Conservation (phyloP, 352 stramenopile species). For the Phytophthora citricola region DNA sequence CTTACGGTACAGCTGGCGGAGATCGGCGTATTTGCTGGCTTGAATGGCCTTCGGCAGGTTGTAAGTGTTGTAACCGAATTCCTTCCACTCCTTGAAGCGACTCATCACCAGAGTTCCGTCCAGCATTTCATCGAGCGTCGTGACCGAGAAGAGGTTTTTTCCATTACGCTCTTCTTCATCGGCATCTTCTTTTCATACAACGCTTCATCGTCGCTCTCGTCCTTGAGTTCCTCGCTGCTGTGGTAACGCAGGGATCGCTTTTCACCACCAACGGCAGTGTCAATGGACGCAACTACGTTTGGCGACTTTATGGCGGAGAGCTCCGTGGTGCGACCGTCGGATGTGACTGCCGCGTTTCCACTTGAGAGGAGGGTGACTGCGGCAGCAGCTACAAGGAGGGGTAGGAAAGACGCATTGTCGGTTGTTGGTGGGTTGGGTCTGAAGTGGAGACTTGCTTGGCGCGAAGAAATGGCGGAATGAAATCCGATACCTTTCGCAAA, state of each 20-base stretch:
- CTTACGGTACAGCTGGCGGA: not conserved
- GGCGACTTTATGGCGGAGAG: not conserved
- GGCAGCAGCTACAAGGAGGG: not conserved
- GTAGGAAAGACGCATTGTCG: constrained; percentile 1
- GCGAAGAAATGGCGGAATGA: not conserved
- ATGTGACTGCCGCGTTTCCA: not conserved
- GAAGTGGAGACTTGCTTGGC: constrained; percentile 2
- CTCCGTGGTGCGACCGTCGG: not conserved
- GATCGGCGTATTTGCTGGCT: not conserved
- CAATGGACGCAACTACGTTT: not conserved
- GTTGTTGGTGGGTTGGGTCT: not conserved
- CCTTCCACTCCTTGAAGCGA: not conserved
- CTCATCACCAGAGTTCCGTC: not conserved
- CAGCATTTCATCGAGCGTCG: not conserved
- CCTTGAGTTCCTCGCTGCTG: not conserved
- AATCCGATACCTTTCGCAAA: too few species aligned
- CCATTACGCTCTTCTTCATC: not conserved
- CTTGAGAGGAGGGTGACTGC: not conserved
- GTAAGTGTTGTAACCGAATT: not conserved
- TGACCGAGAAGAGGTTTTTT: not conserved
- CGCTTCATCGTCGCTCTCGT: not conserved
- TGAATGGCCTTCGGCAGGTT: not conserved
- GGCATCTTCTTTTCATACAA: not conserved
- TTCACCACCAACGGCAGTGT: not conserved
- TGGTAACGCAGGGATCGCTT: not conserved